These are phyloP conservation scores for Meyerozyma guilliermondii DNA, from an alignment of 1,139 yeast species.

Conservation along the genomic window DNA sequence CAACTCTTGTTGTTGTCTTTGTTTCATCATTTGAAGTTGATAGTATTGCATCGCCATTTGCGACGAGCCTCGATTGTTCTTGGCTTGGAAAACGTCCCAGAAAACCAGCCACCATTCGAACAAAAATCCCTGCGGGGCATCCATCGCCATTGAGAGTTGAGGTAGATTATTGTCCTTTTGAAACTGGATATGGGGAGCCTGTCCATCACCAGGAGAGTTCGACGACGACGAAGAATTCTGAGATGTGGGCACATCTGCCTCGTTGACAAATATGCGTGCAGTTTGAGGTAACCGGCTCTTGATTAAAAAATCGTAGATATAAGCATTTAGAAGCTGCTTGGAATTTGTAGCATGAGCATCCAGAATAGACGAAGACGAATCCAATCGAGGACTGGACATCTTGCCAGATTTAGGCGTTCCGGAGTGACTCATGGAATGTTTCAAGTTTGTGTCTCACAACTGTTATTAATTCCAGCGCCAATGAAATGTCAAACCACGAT, in stretches of 20 bases:
- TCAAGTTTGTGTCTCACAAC: neutral
- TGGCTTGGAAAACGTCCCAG: slow-evolving; percentile 89
- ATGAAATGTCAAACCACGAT: no score
- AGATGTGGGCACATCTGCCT: slow-evolving; percentile 52
- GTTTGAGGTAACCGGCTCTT: slow-evolving; percentile 70
- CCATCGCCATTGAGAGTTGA: slow-evolving; percentile 50
- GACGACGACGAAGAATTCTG: slow-evolving; percentile 6
- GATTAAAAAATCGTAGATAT: slow-evolving; percentile 78
- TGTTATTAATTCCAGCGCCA: neutral
- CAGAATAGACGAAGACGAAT: slow-evolving; percentile 22
- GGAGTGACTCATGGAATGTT: slow-evolving; percentile 1
- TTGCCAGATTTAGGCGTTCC: slow-evolving; percentile 5
- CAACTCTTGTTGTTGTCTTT: slow-evolving; percentile 54
- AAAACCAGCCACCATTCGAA: slow-evolving; percentile 96
- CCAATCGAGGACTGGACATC: slow-evolving; percentile 12
- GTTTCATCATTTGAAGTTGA: slow-evolving; percentile 61
- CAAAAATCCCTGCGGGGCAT: slow-evolving; percentile 82
- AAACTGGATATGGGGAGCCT: slow-evolving; percentile 16
- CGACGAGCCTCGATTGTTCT: slow-evolving; percentile 56
- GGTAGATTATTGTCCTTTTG: slow-evolving; percentile 42
- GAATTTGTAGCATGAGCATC: slow-evolving; percentile 54
- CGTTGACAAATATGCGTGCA: slow-evolving; percentile 67
- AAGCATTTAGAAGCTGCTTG: slow-evolving; percentile 71
- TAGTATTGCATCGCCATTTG: slow-evolving; percentile 67
- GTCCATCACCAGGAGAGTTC: slow-evolving; percentile 13